Evolutionary conservation across 2,329 filamentous ascomycete species (phyloP).

Genomic region (Pseudogymnoascus sp.): DNA sequence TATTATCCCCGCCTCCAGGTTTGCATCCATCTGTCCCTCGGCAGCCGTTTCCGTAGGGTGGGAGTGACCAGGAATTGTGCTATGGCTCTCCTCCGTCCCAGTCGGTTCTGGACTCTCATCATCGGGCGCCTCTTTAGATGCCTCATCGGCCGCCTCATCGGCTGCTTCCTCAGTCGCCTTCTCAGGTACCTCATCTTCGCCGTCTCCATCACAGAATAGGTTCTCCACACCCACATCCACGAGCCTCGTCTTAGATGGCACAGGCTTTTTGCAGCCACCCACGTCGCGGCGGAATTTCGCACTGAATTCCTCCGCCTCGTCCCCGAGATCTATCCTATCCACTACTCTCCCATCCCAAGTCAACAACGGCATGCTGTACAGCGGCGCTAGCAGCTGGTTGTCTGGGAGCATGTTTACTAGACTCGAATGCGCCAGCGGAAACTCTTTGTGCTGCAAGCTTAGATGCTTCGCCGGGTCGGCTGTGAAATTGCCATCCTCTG

Average conservation of each 20-base stretch:
- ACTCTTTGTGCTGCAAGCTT: constrained; percentile 22
- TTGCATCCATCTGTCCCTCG: neutral
- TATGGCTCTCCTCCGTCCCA: neutral
- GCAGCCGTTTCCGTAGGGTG: neutral
- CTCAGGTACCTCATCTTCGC: constrained; percentile 15
- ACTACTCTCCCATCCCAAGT: constrained; percentile 54
- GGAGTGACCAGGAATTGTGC: neutral
- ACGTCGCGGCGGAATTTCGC: constrained; percentile 53
- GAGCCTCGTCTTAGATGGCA: neutral
- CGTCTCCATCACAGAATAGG: constrained; percentile 6
- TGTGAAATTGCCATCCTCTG: constrained; percentile 19
- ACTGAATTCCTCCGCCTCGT: constrained; percentile 45
- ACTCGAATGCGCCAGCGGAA: constrained; percentile 38
- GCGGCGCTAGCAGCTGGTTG: constrained; percentile 36
- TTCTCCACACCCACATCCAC: neutral
- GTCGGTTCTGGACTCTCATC: neutral
- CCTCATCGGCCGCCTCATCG: neutral
- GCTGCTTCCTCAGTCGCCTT: constrained; percentile 16
- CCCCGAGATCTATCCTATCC: constrained; percentile 34
- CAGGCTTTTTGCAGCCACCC: constrained; percentile 52
- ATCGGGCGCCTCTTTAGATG: neutral
- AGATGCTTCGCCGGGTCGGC: constrained; percentile 24
- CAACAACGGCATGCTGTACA: constrained; percentile 50
- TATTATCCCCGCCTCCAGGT: neutral
- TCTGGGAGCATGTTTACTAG: constrained; percentile 44